Evolutionary conservation across 2,329 filamentous ascomycete species (phyloP).

Genomic region (Penicillium olsonii): DNA sequence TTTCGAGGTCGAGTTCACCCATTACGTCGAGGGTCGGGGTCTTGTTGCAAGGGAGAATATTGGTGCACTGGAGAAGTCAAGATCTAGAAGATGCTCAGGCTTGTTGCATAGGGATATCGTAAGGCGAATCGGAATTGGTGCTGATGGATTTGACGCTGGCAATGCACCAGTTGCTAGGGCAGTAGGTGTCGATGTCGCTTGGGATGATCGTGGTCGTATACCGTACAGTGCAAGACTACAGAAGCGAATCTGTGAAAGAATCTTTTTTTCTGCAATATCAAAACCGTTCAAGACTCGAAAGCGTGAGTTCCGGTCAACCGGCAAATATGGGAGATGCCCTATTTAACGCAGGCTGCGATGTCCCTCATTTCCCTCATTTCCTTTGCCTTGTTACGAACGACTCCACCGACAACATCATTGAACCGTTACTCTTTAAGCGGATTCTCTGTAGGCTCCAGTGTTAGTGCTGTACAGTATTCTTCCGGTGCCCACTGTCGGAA

Average conservation of each 20-base stretch:
- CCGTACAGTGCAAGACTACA: neutral
- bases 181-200: neutral
- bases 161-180: neutral
- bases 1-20: conserved; percentile 21
- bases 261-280: neutral
- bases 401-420: neutral
- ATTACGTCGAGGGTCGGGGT: conserved; percentile 12
- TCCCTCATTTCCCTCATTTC: neutral
- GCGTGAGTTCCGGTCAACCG: neutral
- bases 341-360: neutral
- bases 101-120: neutral
- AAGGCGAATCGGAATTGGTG: neutral
- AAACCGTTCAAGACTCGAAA: neutral
- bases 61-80: conserved; percentile 10
- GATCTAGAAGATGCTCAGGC: conserved; percentile 10
- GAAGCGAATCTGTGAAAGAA: neutral
- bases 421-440: neutral
- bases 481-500: neutral
- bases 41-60: neutral
- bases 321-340: neutral
- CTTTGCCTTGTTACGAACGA: neutral
- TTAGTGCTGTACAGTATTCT: neutral
- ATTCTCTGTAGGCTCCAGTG: neutral
- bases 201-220: neutral
- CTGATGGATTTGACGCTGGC: conserved; percentile 13